Evolutionary conservation across 208 protist species (phyloP), one percentile per base, ranked within the genome.

Genomic region (Crithidia acanthocephali): DNA sequence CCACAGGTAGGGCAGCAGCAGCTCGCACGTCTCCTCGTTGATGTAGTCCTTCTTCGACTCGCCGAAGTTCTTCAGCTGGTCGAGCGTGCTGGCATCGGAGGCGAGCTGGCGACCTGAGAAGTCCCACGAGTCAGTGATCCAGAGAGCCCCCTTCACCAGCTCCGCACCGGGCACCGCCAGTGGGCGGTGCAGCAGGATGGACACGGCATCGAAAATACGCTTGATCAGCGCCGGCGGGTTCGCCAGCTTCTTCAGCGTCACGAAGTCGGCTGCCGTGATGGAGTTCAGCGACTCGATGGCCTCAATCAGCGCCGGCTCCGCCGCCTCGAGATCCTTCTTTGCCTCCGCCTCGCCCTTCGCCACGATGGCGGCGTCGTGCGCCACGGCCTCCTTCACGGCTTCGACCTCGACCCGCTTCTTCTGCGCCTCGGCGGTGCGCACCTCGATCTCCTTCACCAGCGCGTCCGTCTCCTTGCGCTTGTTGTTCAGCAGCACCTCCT

Each of bases 21-120:
- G 83, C 85, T 99, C 98, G 78, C 98, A 98, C 60, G 92, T 99
- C 84, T 99, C 98, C 76, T 99, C 98, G 76, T 98, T 99, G 83
- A 99, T 99, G 61, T 88, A 79, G 80, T 99, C 98, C 81, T 96
- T 97, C 74, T 94, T 90, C 32, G 85, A 90, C 62, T 93, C 71
- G 64, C 90, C 89, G 70, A 97, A 94, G 48, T 86, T 82, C 65
- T 93, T 89, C 35, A 96, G 81, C 53, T 84, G 68, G 27, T 97
- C 80, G 20, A 95, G 83, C 61, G 90, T 94, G 40, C 70, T 70
- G 0, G 90, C 85, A 57, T 95, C 88, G 6, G 88, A 91, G 61
- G 90, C 91, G 40, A 96, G 84, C 75, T 91, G 86, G 28, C 89
- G 76, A 33, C 94, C 90, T 53, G 81, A 88, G 72, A 88, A 93